phyloP scores from a whole-genome alignment of 192 early-diverging fungal species.

The Funneliformis geosporum region DNA sequence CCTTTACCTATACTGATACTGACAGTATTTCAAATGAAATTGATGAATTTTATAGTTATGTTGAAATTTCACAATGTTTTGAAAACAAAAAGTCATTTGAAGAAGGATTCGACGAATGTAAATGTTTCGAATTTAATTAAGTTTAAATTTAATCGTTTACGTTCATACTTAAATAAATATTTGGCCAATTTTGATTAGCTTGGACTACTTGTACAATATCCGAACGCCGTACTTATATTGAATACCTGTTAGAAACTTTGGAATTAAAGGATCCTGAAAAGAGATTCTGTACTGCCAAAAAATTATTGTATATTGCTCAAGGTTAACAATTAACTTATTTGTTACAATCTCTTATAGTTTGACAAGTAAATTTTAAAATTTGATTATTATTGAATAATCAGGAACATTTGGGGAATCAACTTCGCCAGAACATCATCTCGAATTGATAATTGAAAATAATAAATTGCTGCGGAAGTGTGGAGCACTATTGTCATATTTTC shows the following conservation, averaged over 20 bases:
- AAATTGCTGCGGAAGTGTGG: constrained; percentile 57
- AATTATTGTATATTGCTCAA: constrained; percentile 67
- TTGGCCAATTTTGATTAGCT: constrained; percentile 32
- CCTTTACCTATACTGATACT: constrained; percentile 54
- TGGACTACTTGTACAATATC: constrained; percentile 46
- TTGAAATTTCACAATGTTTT: constrained; percentile 47
- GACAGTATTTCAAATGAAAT: constrained; percentile 54
- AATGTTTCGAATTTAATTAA: neutral
- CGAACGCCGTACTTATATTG: constrained; percentile 50
- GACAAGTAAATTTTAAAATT: too few relatives aligned
- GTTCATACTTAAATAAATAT: neutral
- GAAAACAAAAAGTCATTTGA: constrained; percentile 47
- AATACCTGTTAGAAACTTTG: constrained; percentile 58
- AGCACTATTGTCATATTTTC: constrained; percentile 58
- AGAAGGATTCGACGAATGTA: constrained; percentile 45
- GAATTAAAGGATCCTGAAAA: constrained; percentile 52
- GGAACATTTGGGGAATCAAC: constrained; percentile 29
- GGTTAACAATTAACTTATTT: constrained; percentile 44
- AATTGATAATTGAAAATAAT: constrained; percentile 60
- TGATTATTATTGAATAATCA: neutral
- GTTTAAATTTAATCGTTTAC: neutral
- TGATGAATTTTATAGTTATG: constrained; percentile 61
- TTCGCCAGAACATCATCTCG: constrained; percentile 47
- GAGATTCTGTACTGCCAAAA: constrained; percentile 54
- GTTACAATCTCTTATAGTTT: too few relatives aligned